Evolutionary conservation across 768 basidiomycete species (phyloP), one percentile per base, ranked within the genome.

Genomic region (Russula virescens): DNA sequence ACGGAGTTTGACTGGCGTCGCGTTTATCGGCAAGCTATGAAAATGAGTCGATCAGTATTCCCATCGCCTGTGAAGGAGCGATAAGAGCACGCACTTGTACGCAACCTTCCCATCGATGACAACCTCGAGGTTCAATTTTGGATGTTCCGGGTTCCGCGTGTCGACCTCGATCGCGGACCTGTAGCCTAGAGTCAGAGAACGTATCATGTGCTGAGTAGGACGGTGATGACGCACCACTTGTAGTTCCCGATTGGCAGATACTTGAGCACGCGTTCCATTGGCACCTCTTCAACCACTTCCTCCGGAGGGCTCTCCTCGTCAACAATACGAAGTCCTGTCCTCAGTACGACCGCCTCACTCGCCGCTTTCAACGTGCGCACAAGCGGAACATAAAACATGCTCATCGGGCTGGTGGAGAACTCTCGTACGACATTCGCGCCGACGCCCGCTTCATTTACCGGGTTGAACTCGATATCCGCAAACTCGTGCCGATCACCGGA

Each of bases 401-500:
- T 87, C 69, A 88, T 69, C 6, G 89, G 89, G 64, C 78, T 79
- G 7, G 88, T 89, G 25, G 86, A 87, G 62, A 89, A 78, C 69
- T 91, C 89, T 48, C 76, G 72, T 28, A 88, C 77, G 9, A 75
- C 66, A 64, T 83, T 75, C 6, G 73, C 66, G 38, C 46, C 46
- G 0, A 4, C 8, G 47, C 71, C 55, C 18, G 19, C 53, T 56
- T 71, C 59, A 63, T 75, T 70, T 48, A 72, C 64, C 61, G 77
- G 68, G 57, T 76, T 78, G 71, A 83, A 87, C 73, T 86, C 82
- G 66, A 89, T 79, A 5, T 82, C 82, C 1, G 88, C 88, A 68
- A 90, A 91, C 73, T 91, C 89, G 71, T 91, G 89, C 23, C 89
- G 79, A 70, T 90, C 89, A 9, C 88, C 89, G 2, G 83, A 85